Evolutionary conservation across 78 protist genomes (phyloP), one percentile per base, ranked within the genome.

Genomic region (Goniomonas avonlea): DNA sequence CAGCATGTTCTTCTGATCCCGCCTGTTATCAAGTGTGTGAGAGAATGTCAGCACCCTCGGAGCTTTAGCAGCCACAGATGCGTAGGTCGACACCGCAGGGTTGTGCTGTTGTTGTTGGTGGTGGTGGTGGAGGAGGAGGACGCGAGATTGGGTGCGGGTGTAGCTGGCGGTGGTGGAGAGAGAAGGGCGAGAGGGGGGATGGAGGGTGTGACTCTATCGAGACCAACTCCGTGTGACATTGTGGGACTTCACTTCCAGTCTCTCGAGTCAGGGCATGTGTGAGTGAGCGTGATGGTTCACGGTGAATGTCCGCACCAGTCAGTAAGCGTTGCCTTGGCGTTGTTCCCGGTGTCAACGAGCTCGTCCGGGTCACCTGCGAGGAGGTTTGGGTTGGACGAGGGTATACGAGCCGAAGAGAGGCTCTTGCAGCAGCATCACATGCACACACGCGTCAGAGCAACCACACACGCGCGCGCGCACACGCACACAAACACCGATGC

Each of bases 321-420:
- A 9, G 25, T 45, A 13, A 45, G 9, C 25, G 25, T 45, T 9
- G 53, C 31, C 61, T 9, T 18, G 29, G 39, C 31, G 66, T 0
- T 13, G 29, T 31, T 31, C 37, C 9, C 48, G 50, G 47, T 20
- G 5, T 29, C 21, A 31, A 80, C 41, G 59, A 81, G 73, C 69
- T 70, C 85, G 69, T 81, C 85, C 1, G 85, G 85, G 61, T 81
- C 79, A 2, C 80, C n/a, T n/a, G n/a, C n/a, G n/a, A n/a, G n/a
- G n/a, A n/a, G n/a, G n/a, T 70, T 18, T 48, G 56, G 17, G 18
- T 48, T n/a, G n/a, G n/a, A n/a, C n/a, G n/a, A n/a, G n/a, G n/a
- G 70, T 21, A 63, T 34, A 63, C 17, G 70, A 63, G 18, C 15
- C 15, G 18, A 63, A 63, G 18, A 32, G 18, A 63, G n/a, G n/a